These are phyloP conservation scores for Entomortierella chlamydospora DNA, from an alignment of 192 early-diverging fungal species.

Conservation along the genomic window DNA sequence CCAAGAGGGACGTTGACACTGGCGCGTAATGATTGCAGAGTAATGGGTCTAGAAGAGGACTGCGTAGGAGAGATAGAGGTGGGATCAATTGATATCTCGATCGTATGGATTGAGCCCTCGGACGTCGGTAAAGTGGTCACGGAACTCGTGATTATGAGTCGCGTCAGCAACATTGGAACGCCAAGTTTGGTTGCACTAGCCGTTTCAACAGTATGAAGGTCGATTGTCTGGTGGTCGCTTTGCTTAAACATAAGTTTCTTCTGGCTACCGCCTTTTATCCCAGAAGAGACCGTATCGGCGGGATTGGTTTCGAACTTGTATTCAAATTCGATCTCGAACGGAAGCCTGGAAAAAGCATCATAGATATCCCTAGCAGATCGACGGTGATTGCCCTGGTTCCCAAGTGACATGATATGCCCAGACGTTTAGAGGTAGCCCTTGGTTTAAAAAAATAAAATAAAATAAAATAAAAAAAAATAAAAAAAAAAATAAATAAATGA, in stretches of 20 bases:
- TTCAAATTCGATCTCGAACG: conserved; percentile 15
- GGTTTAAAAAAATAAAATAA: not conserved
- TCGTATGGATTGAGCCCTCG: conserved; percentile 12
- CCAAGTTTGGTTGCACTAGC: no score
- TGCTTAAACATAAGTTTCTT: not conserved
- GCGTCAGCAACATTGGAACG: not conserved
- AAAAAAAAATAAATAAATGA: conserved; percentile 2
- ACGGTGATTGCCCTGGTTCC: not conserved
- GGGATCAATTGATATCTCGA: conserved; percentile 19
- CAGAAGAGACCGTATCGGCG: not conserved
- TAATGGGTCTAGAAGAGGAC: not conserved
- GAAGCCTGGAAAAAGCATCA: not conserved
- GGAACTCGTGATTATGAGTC: conserved; percentile 6
- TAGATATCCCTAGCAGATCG: conserved; percentile 24
- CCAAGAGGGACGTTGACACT: not conserved
- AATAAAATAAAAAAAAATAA: not conserved
- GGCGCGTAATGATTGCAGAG: conserved; percentile 17
- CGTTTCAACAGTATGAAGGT: not conserved
- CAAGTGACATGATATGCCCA: not conserved
- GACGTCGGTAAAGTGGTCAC: not conserved
- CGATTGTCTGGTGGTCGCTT: not conserved
- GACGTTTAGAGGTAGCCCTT: not conserved
- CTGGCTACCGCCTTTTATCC: not conserved
- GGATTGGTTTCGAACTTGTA: not conserved
- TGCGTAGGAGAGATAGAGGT: not conserved